phyloP scores from a whole-genome alignment of 2,329 filamentous ascomycete genomes.

The Talaromyces verruculosus region DNA sequence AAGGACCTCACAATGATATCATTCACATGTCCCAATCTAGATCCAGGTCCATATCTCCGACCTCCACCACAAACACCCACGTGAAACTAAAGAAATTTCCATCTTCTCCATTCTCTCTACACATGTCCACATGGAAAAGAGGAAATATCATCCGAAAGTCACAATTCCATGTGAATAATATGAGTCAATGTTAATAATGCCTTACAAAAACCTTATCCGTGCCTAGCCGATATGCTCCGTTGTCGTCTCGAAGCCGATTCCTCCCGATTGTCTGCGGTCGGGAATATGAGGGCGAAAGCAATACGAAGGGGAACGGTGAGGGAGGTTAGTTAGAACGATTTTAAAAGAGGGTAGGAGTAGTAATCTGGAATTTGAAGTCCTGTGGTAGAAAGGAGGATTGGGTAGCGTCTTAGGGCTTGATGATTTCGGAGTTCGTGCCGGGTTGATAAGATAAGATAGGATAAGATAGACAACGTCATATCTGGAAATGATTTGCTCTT shows the following conservation, averaged over 20 bases:
- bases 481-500: not conserved
- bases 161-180: not conserved
- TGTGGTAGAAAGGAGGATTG: no score
- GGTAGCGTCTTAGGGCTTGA: not conserved
- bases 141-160: not conserved
- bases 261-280: not conserved
- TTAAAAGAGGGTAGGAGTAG: not conserved
- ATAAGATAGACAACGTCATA: not conserved
- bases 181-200: not conserved
- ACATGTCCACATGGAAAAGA: not conserved
- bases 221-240: not conserved
- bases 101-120: no score
- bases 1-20: conserved; percentile 22
- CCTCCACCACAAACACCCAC: not conserved
- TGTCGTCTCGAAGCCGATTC: not conserved
- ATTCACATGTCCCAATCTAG: conserved; percentile 4
- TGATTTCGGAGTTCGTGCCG: not conserved
- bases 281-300: not conserved
- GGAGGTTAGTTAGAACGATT: not conserved
- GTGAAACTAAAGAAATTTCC: not conserved
- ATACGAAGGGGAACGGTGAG: not conserved
- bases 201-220: not conserved
- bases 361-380: not conserved
- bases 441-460: not conserved
- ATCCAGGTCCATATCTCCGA: not conserved